Conservation (phyloP, 768 basidiomycete species). For the Kwoniella bestiolae region DNA sequence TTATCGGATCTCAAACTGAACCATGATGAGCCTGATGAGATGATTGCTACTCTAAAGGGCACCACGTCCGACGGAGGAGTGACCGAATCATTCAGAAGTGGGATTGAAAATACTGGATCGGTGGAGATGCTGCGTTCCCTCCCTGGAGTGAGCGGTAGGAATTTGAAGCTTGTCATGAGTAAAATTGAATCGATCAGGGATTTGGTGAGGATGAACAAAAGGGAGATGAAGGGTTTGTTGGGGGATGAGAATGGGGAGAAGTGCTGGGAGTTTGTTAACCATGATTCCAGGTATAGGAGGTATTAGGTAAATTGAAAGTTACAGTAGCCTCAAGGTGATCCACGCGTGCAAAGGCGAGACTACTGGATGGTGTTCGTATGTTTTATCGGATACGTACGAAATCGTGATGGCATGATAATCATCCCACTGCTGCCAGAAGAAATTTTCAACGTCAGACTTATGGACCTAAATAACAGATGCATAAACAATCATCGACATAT, state of each 20-base stretch:
- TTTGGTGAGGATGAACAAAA: constrained; percentile 57
- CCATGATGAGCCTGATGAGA: constrained; percentile 77
- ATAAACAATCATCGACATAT: too few species aligned
- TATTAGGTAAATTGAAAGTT: too few species aligned
- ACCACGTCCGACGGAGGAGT: constrained; percentile 64
- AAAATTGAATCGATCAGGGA: constrained; percentile 77
- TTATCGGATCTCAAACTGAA: constrained; percentile 87
- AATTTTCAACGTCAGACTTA: too few species aligned
- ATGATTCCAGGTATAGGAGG: constrained; percentile 30
- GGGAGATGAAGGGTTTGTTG: constrained; percentile 62
- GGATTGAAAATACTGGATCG: constrained; percentile 65
- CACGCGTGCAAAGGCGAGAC: too few species aligned
- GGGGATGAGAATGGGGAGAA: constrained; percentile 73
- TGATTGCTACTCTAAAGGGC: constrained; percentile 76
- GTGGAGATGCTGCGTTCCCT: constrained; percentile 75
- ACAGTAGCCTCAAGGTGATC: too few species aligned
- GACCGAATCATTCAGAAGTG: constrained; percentile 13
- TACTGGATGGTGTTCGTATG: too few species aligned
- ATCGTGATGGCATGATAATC: too few species aligned
- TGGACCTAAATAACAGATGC: too few species aligned
- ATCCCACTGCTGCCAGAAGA: too few species aligned
- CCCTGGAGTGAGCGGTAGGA: constrained; percentile 84
- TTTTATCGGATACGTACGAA: too few species aligned
- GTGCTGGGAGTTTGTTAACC: constrained; percentile 75
- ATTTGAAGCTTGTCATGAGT: constrained; percentile 77